phyloP scores from a whole-genome alignment of 352 stramenopile species.

The Pythium angustatum region DNA sequence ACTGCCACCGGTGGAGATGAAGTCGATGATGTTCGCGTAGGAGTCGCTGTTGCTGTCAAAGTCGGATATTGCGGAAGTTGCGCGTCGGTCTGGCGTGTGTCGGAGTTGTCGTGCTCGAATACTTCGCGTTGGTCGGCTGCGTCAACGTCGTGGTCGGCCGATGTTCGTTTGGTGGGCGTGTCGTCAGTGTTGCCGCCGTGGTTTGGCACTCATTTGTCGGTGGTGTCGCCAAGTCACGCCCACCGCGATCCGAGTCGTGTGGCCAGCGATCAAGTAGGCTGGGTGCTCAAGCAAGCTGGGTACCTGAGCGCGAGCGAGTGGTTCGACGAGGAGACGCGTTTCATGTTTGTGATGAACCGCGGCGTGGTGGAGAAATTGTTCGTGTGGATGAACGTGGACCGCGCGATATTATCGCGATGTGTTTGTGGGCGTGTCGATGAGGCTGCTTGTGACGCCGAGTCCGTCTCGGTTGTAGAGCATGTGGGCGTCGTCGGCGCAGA shows the following conservation, averaged over 20 bases:
- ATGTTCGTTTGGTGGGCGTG: neutral
- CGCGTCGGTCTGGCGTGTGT: neutral
- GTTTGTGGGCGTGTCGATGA: no score
- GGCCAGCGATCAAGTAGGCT: neutral
- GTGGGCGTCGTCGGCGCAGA: no score
- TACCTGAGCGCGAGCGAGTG: no score
- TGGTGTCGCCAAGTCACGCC: neutral
- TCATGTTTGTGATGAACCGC: no score
- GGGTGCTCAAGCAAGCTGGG: no score
- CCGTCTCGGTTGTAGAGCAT: no score
- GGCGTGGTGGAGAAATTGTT: no score
- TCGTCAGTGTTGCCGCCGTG: neutral
- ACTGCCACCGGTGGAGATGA: neutral
- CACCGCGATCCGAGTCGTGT: neutral
- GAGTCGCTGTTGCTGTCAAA: conserved; percentile 30
- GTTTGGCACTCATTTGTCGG: neutral
- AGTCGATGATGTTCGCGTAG: conserved; percentile 20
- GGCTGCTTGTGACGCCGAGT: no score
- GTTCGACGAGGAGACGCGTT: no score
- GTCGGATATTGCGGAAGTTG: conserved; percentile 5
- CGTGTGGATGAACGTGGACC: no score
- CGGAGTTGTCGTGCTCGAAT: neutral
- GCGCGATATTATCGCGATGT: no score
- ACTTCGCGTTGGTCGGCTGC: no score
- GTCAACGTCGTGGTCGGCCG: neutral